A percentile compares a stretch with the other conserved stretches of the same genome.
Conservation (phyloP, 1,284 basidiomycete genomes). For the Naganishia sp. region DNA sequence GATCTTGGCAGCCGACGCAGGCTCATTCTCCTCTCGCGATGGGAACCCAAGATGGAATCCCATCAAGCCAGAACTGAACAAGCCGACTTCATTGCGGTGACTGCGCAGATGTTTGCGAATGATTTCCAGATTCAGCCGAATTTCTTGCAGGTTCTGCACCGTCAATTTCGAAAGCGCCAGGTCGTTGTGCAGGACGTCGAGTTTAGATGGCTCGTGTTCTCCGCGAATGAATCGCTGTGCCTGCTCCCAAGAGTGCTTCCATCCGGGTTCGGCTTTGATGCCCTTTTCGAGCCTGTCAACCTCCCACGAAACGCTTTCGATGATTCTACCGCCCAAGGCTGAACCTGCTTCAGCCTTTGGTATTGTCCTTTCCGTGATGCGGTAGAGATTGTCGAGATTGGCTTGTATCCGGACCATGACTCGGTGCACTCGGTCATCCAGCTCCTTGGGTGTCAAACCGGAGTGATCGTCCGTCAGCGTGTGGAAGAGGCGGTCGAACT, state of each 20-base stretch:
- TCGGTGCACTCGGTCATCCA: slow-evolving; percentile 27
- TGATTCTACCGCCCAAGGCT: slow-evolving; percentile 22
- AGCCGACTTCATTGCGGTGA: slow-evolving; percentile 31
- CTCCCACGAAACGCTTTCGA: slow-evolving; percentile 28
- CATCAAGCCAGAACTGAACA: slow-evolving; percentile 29
- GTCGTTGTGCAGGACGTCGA: slow-evolving; percentile 30
- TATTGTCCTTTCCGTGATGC: slow-evolving; percentile 31
- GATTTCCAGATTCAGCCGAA: slow-evolving; percentile 25
- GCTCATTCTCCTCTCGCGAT: slow-evolving; percentile 21
- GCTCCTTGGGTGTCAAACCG: slow-evolving; percentile 13
- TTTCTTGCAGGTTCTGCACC: slow-evolving; percentile 28
- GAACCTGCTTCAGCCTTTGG: slow-evolving; percentile 31
- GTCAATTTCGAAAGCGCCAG: slow-evolving; percentile 23
- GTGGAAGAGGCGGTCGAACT: slow-evolving; percentile 33
- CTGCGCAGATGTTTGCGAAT: slow-evolving; percentile 21
- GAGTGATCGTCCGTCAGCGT: slow-evolving; percentile 16
- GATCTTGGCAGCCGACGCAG: slow-evolving; percentile 23
- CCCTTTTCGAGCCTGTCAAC: slow-evolving; percentile 23
- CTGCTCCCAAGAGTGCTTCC: slow-evolving; percentile 29
- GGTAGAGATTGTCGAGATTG: slow-evolving; percentile 32
- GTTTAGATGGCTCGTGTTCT: slow-evolving; percentile 27
- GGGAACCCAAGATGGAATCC: slow-evolving; percentile 32
- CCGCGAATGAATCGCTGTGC: slow-evolving; percentile 24
- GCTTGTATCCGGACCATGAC: slow-evolving; percentile 33
- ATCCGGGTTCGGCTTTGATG: slow-evolving; percentile 26